Conservation (phyloP, 2,329 filamentous ascomycete genomes). For the Talaromyces albobiverticillius region DNA sequence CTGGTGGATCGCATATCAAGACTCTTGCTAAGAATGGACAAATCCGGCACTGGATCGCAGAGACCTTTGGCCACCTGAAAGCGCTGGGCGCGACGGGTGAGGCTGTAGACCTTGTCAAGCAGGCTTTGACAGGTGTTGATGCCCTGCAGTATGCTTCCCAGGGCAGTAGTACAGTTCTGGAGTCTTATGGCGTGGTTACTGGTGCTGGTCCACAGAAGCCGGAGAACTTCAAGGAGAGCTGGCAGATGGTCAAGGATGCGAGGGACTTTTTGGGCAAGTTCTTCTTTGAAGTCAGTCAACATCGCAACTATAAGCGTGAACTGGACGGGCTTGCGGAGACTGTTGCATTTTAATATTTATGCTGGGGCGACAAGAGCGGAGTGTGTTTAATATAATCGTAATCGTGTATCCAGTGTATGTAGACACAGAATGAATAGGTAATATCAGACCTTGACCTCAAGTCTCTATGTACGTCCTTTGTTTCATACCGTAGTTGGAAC, state of each 20-base stretch:
- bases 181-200: slow-evolving; percentile 77
- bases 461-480: background rate
- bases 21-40: slow-evolving; percentile 68
- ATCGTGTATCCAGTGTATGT: background rate
- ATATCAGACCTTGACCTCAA: background rate
- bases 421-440: background rate
- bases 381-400: background rate
- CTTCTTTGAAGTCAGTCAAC: slow-evolving; percentile 66
- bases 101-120: slow-evolving; percentile 61
- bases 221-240: slow-evolving; percentile 58
- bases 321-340: slow-evolving; percentile 63
- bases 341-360: slow-evolving; percentile 63
- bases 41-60: slow-evolving; percentile 71
- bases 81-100: slow-evolving; percentile 73
- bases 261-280: slow-evolving; percentile 70
- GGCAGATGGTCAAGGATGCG: slow-evolving; percentile 64
- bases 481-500: background rate
- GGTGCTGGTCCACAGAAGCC: slow-evolving; percentile 52
- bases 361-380: background rate
- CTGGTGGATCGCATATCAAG: slow-evolving; percentile 58
- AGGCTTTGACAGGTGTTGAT: slow-evolving; percentile 41
- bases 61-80: slow-evolving; percentile 80
- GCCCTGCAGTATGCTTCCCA: slow-evolving; percentile 48
- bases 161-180: slow-evolving; percentile 49
- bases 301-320: slow-evolving; percentile 73